phyloP scores from a whole-genome alignment of 148 eudicot genomes.

The Fagopyrum tataricum region DNA sequence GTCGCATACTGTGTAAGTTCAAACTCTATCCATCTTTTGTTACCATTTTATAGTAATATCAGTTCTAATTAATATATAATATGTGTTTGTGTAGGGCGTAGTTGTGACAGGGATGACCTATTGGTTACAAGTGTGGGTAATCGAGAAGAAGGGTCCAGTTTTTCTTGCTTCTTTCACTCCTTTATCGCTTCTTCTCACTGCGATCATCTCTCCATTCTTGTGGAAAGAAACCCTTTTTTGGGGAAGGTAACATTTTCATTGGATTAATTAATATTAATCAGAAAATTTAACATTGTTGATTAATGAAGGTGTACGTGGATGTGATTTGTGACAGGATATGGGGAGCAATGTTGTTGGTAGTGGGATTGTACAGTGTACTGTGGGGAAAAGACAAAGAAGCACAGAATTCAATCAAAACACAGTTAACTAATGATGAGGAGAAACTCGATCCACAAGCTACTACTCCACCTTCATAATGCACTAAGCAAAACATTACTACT shows the following conservation, averaged over 20 bases:
- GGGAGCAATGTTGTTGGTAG: conserved; percentile 25
- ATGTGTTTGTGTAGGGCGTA: conserved; percentile 21
- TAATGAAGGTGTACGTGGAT: not conserved
- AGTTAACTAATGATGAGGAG: not conserved
- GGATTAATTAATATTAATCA: no score
- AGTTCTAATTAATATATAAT: not conserved
- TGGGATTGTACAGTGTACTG: conserved; percentile 29
- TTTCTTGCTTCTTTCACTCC: conserved; percentile 28
- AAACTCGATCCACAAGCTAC: not conserved
- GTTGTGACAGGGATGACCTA: conserved; percentile 24
- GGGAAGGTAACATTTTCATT: conserved; percentile 15
- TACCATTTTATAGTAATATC: no score
- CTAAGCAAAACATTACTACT: not conserved
- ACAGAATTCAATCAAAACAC: not conserved
- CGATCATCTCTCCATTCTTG: conserved; percentile 21
- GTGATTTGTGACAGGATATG: conserved; percentile 10
- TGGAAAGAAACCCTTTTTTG: conserved; percentile 24
- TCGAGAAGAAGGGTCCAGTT: conserved; percentile 27
- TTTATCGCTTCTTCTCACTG: conserved; percentile 22
- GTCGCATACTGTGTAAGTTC: conserved; percentile 38
- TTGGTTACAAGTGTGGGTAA: conserved; percentile 29
- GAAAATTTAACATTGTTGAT: no score
- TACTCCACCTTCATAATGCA: not conserved
- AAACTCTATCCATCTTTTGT: not conserved
- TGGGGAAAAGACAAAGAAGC: conserved; percentile 38